Percentiles rank a stretch among this genome's conserved stretches.
Evolutionary conservation across 257 asterid genomes (phyloP).

Genomic region (Solanum virginianum): DNA sequence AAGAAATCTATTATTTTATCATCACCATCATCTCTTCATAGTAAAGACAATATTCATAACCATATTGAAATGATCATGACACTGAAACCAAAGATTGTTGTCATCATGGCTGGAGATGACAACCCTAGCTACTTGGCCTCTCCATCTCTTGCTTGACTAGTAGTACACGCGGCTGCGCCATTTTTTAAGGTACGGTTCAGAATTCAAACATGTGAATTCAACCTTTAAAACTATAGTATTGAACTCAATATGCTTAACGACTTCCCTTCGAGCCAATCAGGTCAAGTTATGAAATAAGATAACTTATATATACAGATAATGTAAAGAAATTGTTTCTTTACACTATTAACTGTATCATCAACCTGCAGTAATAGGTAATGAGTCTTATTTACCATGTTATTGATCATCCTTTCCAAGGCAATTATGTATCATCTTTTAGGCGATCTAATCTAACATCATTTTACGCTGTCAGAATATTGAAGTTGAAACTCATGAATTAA

Average conservation of each 20-base stretch:
- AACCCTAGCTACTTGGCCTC: not conserved
- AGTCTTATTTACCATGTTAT: not conserved
- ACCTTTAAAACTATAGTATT: not conserved
- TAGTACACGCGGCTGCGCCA: not conserved
- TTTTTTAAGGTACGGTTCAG: not conserved
- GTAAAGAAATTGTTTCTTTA: not conserved
- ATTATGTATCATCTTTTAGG: not conserved
- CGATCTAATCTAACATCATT: not conserved
- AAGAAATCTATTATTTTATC: not conserved
- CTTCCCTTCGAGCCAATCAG: not conserved
- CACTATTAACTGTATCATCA: not conserved
- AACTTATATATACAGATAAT: not conserved
- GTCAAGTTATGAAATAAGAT: not conserved
- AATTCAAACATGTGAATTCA: not conserved
- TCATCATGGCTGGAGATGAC: not conserved
- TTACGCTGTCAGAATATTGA: not conserved
- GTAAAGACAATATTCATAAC: not conserved
- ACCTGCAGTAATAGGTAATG: not conserved
- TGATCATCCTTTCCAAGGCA: not conserved
- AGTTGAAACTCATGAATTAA: not conserved
- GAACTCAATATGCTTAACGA: not conserved
- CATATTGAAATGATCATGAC: not conserved
- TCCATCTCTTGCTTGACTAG: not conserved
- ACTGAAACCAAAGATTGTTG: not conserved
- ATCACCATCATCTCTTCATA: not conserved